Evolutionary conservation across 2,329 filamentous ascomycete genomes (phyloP), one percentile per base, ranked within the genome.

Genomic region (Tolypocladium tundrense): DNA sequence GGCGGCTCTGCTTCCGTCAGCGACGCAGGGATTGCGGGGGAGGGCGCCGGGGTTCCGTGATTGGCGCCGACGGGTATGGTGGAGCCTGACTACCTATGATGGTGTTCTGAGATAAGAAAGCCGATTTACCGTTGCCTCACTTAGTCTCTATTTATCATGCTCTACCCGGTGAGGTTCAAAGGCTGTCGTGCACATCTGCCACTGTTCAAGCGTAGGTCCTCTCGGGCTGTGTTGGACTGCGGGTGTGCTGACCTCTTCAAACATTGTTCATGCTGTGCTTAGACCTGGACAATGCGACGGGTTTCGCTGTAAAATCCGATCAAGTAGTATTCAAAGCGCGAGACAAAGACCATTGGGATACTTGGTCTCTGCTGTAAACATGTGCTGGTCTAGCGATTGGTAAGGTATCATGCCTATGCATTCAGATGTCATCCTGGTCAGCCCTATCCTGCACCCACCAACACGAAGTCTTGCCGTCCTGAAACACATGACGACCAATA

Each of bases 31-130:
- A 35, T 35, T n/a, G 55, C 52, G 55, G 53, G 53, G 37, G 14
- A 39, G 37, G 13, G 50, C 50, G 54, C 51, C 57, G 39, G 33
- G 16, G 55, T 45, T 61, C 59, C 59, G 53, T 61, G 57, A 61
- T 59, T 59, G 59, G 59, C 53, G 5, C 48, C 48, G 2, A 14
- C 19, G 2, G 10, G 31, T 21, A 13, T 13, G 19, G 48, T 52
- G 48, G 48, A 52, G 31, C 48, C 31, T n/a, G 7, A 1, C 3
- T 27, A 11, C 3, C 3, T 27, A 11, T n/a, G 16, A 14, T 33
- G 27, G 11, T 27, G 4, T 9, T 7, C n/a, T n/a, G n/a, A n/a
- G n/a, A n/a, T n/a, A n/a, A n/a, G n/a, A n/a, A n/a, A n/a, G n/a
- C n/a, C n/a, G n/a, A n/a, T 48, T 16, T 7, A 4, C 6, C 24